Conservation (phyloP, 2,329 filamentous ascomycete species). For the Emmonsiellopsis sp. region DNA sequence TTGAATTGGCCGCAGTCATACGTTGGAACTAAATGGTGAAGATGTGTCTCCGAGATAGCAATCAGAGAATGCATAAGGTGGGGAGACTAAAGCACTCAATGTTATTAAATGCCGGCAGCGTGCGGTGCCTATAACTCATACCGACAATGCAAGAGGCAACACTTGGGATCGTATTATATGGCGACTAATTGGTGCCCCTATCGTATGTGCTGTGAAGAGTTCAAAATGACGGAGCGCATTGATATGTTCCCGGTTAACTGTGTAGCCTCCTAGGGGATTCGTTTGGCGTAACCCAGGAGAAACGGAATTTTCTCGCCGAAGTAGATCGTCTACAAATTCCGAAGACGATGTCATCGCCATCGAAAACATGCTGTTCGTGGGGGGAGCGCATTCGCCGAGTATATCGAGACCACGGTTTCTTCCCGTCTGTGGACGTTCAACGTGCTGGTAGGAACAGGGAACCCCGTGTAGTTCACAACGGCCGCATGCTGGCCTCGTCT, state of each 20-base stretch:
- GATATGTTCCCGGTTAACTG: background rate
- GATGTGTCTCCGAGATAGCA: slow-evolving; percentile 18
- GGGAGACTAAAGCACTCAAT: slow-evolving; percentile 15
- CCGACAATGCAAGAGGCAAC: slow-evolving; percentile 7
- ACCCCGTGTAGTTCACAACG: slow-evolving; percentile 17
- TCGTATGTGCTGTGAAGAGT: slow-evolving; percentile 7
- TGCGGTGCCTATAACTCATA: slow-evolving; percentile 16
- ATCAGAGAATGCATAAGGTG: slow-evolving; percentile 25
- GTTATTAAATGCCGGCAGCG: slow-evolving; percentile 7
- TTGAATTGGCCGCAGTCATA: slow-evolving; percentile 11
- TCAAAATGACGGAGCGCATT: slow-evolving; percentile 9
- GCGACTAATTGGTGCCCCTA: slow-evolving; percentile 6
- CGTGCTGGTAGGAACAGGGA: slow-evolving; percentile 15
- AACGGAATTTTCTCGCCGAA: background rate
- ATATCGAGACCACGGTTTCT: slow-evolving; percentile 9
- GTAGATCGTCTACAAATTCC: slow-evolving; percentile 1
- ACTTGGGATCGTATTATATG: slow-evolving; percentile 8
- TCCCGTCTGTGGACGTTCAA: background rate
- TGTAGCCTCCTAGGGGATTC: background rate
- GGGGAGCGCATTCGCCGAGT: background rate
- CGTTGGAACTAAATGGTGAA: slow-evolving; percentile 16
- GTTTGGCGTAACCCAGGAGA: background rate
- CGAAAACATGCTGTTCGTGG: slow-evolving; percentile 2
- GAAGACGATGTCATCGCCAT: slow-evolving; percentile 3
- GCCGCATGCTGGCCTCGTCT: slow-evolving; percentile 18